These are phyloP conservation scores for Trichosanthes cucumerina DNA, from an alignment of 306 rosid species.

Conservation along the genomic window DNA sequence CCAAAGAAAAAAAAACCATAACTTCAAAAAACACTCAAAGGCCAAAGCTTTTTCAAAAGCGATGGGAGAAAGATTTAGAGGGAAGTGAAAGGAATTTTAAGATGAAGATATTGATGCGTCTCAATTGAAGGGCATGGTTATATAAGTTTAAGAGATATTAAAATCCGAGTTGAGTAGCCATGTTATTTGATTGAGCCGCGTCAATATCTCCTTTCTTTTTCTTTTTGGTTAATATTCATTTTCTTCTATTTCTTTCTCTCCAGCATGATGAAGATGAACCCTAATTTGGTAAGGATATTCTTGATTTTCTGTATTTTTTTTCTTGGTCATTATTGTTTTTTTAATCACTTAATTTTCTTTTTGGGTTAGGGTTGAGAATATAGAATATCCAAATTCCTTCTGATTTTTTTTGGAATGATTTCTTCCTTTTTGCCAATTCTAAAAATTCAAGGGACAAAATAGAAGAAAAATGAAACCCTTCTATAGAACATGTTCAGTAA, in stretches of 20 bases:
- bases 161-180: not conserved
- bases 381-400: too few species aligned
- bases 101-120: slow-evolving; percentile 20
- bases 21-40: not conserved
- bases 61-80: not conserved
- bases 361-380: too few species aligned
- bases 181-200: slow-evolving; percentile 15
- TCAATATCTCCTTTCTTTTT: slow-evolving; percentile 8
- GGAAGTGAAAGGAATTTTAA: not conserved
- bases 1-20: not conserved
- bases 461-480: too few species aligned
- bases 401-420: too few species aligned
- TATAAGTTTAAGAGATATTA: not conserved
- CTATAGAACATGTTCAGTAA: too few species aligned
- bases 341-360: too few species aligned
- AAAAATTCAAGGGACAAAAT: too few species aligned
- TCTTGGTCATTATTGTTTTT: not conserved
- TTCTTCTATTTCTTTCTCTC: too few species aligned
- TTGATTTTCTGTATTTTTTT: not conserved
- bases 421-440: too few species aligned
- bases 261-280: not conserved
- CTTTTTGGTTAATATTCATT: not conserved
- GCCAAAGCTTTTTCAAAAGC: too few species aligned
- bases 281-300: not conserved
- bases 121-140: slow-evolving; percentile 18